phyloP scores from a whole-genome alignment of 306 rosid genomes.

The Vigna reflexopilosa region DNA sequence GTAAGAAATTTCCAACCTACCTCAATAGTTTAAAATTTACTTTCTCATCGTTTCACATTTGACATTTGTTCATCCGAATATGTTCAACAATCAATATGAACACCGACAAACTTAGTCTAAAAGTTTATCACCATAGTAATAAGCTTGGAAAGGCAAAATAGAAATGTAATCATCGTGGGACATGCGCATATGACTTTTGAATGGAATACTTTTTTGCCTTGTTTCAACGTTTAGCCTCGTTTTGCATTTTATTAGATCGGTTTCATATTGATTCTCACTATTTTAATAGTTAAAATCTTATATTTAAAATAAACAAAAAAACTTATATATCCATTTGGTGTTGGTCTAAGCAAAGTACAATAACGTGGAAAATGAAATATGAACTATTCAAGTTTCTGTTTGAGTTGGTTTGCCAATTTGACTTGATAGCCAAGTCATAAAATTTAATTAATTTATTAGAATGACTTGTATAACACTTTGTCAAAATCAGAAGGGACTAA shows the following conservation, averaged over 20 bases:
- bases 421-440: slow-evolving; percentile 19
- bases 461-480: not conserved
- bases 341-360: not conserved
- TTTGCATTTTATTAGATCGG: not conserved
- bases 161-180: no score
- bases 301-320: no score
- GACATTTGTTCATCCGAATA: no score
- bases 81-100: not conserved
- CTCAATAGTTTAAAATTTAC: no score
- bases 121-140: no score
- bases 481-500: not conserved
- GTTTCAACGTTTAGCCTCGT: not conserved
- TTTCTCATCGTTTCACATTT: no score
- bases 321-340: not conserved
- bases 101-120: not conserved
- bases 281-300: not conserved
- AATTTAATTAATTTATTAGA: not conserved
- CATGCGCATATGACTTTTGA: no score
- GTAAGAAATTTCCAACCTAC: no score
- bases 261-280: not conserved
- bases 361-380: not conserved
- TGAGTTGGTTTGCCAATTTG: slow-evolving; percentile 2
- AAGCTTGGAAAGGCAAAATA: not conserved
- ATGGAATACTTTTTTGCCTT: not conserved
- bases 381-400: not conserved